These are phyloP conservation scores for Myriosclerotinia scirpicola DNA, from an alignment of 2,329 filamentous ascomycete species.

Conservation along the genomic window DNA sequence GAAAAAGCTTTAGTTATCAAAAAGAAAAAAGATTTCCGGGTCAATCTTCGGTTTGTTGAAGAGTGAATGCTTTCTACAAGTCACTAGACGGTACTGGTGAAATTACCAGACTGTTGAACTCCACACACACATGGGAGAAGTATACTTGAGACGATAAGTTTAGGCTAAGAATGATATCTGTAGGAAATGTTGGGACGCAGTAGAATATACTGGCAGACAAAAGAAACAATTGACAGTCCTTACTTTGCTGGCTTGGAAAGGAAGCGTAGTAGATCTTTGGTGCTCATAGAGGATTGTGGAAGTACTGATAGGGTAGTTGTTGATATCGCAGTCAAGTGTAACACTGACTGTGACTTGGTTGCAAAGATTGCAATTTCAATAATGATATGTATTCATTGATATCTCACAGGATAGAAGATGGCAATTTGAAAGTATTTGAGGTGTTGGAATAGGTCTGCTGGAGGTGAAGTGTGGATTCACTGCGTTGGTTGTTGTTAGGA, in stretches of 20 bases:
- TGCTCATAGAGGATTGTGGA: slow-evolving; percentile 73
- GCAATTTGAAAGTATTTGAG: slow-evolving; percentile 12
- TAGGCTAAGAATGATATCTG: background rate
- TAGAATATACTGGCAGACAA: background rate
- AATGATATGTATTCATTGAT: slow-evolving; percentile 20
- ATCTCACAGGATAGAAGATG: background rate
- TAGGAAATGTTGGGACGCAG: background rate
- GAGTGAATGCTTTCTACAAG: background rate
- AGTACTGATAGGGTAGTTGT: slow-evolving; percentile 1
- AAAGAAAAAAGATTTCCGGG: slow-evolving; percentile 16
- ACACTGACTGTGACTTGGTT: slow-evolving; percentile 21
- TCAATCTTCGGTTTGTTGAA: background rate
- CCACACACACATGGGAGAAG: background rate
- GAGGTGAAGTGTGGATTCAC: slow-evolving; percentile 15
- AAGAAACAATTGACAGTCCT: slow-evolving; percentile 42
- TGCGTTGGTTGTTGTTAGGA: slow-evolving; percentile 17
- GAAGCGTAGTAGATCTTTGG: slow-evolving; percentile 86
- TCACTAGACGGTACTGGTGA: background rate
- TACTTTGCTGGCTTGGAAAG: slow-evolving; percentile 94
- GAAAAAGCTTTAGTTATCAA: background rate
- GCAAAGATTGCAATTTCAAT: slow-evolving; percentile 24
- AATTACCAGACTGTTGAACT: background rate
- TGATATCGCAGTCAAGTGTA: slow-evolving; percentile 6
- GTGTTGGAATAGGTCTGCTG: slow-evolving; percentile 1
- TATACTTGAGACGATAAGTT: background rate